Conservation (phyloP, 192 early-diverging fungal species). For the Linnemannia zychae region DNA sequence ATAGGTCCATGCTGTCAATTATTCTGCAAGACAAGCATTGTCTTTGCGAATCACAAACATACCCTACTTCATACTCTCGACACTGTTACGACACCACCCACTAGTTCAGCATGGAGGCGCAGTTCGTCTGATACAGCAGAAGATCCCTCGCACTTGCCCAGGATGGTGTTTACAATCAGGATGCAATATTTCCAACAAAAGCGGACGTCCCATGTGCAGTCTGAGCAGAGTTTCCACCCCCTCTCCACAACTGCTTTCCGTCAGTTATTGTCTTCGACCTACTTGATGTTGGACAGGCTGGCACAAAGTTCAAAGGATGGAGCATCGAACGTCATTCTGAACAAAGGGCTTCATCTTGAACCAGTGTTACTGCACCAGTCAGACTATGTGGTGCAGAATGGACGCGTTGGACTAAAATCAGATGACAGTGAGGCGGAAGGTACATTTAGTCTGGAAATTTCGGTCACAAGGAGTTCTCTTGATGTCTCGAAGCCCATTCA, state of each 20-base stretch:
- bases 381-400: constrained; percentile 19
- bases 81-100: constrained; percentile 14
- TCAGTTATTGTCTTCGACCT: not conserved
- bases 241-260: not conserved
- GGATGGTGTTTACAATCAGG: constrained; percentile 46
- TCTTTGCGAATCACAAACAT: constrained; percentile 33
- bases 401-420: constrained; percentile 9
- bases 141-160: constrained; percentile 5
- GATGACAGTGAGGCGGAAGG: constrained; percentile 6
- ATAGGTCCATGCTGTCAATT: constrained; percentile 13
- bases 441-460: constrained; percentile 26
- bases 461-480: constrained; percentile 19
- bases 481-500: constrained; percentile 15
- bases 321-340: not conserved
- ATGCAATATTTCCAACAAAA: constrained; percentile 39
- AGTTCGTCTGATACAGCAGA: constrained; percentile 6
- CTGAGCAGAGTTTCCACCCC: not conserved
- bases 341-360: not conserved
- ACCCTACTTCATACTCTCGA: constrained; percentile 21
- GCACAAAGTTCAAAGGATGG: not conserved
- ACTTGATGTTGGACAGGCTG: not conserved
- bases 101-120: not conserved
- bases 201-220: not conserved
- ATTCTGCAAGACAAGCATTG: constrained; percentile 19
- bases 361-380: constrained; percentile 29